Evolutionary conservation across 352 stramenopile species (phyloP).

Genomic region (Lagenidium sp.): DNA sequence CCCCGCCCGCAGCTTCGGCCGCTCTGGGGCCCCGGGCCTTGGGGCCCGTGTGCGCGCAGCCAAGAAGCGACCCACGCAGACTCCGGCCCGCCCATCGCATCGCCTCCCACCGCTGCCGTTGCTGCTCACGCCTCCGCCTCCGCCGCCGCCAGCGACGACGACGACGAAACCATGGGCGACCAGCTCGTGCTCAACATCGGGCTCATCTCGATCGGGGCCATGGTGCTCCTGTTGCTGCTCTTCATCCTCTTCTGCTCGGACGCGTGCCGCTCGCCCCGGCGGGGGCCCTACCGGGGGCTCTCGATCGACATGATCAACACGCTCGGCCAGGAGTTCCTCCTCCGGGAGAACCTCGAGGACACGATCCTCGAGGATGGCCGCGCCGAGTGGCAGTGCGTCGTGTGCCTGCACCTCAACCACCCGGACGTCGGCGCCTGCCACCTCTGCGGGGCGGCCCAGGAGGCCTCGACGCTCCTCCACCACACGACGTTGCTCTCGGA

Average conservation of each 20-base stretch:
- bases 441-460: conserved; percentile 23
- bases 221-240: conserved; percentile 14
- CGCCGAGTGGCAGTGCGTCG: conserved; percentile 36
- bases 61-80: too few relatives aligned
- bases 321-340: conserved; percentile 16
- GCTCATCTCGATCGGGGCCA: conserved; percentile 5
- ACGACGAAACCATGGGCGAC: conserved; percentile 1
- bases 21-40: too few relatives aligned
- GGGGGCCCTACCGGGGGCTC: too few relatives aligned
- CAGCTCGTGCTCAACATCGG: not conserved
- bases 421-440: conserved; percentile 18
- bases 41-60: too few relatives aligned
- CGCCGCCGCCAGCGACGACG: not conserved
- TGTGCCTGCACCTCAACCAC: conserved; percentile 38
- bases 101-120: not conserved
- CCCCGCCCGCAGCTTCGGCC: too few relatives aligned
- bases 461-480: conserved; percentile 11
- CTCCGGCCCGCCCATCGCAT: too few relatives aligned
- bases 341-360: conserved; percentile 26
- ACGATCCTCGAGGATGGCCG: conserved; percentile 26
- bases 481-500: conserved; percentile 6
- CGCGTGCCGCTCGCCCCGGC: conserved; percentile 1
- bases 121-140: not conserved
- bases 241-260: conserved; percentile 15
- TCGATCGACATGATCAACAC: conserved; percentile 16